Evolutionary conservation across 257 asterid species (phyloP).

Genomic region (Nicotiana paniculata): DNA sequence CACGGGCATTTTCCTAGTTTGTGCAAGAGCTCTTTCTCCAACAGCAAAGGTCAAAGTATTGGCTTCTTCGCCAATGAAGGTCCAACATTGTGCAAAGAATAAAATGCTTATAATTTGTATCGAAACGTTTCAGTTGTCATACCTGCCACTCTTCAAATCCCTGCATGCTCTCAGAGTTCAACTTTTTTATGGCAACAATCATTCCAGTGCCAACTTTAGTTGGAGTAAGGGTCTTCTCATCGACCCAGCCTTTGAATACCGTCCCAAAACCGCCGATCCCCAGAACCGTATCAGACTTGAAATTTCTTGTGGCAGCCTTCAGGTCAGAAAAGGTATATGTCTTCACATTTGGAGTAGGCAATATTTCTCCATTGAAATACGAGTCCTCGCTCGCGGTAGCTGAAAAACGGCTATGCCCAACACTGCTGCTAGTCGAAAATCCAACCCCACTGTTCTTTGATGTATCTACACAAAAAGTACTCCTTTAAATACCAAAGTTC

Average conservation of each 20-base stretch:
- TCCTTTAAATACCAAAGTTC: neutral
- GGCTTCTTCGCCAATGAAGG: neutral
- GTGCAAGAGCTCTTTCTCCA: neutral
- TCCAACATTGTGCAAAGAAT: neutral
- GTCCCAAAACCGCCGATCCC: slow-evolving; percentile 53
- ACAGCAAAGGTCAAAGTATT: neutral
- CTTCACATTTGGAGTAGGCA: slow-evolving; percentile 27
- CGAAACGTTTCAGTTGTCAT: neutral
- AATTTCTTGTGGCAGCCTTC: slow-evolving; percentile 37
- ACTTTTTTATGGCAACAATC: slow-evolving; percentile 46
- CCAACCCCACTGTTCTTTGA: slow-evolving; percentile 32
- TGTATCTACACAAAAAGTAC: slow-evolving; percentile 34
- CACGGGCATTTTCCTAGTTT: neutral
- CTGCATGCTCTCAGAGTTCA: slow-evolving; percentile 37
- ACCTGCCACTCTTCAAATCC: slow-evolving; percentile 57
- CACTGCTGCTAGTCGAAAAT: slow-evolving; percentile 27
- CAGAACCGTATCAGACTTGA: slow-evolving; percentile 35
- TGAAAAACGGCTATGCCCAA: slow-evolving; percentile 38
- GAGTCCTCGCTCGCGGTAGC: slow-evolving; percentile 28
- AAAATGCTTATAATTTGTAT: neutral
- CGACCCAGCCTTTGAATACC: slow-evolving; percentile 50
- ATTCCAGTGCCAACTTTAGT: slow-evolving; percentile 31
- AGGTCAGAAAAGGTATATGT: slow-evolving; percentile 28
- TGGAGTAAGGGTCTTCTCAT: slow-evolving; percentile 35
- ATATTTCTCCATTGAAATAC: slow-evolving; percentile 24